Conservation (phyloP, 2,329 filamentous ascomycete species). For the Conoideocrella luteorostrata region DNA sequence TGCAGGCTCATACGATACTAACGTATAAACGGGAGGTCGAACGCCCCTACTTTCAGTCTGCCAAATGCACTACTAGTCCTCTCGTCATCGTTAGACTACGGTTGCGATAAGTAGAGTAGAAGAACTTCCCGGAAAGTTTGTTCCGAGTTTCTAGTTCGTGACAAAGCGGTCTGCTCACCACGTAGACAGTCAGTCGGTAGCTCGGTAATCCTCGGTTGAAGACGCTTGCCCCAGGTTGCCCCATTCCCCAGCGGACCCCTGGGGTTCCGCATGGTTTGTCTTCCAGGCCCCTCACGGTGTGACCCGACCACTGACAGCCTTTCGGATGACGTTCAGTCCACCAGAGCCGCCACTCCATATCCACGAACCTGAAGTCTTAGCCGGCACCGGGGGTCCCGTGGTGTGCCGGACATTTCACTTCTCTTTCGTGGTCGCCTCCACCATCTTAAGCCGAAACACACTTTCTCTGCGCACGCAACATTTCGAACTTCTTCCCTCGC, state of each 20-base stretch:
- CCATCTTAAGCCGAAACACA: conserved; percentile 2
- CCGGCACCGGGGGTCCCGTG: conserved; percentile 7
- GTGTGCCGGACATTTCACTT: conserved; percentile 4
- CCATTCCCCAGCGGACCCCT: neutral
- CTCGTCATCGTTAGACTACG: too few species aligned
- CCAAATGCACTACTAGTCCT: too few species aligned
- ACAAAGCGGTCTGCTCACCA: too few species aligned
- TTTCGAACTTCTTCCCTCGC: neutral
- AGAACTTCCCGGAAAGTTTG: too few species aligned
- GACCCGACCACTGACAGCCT: conserved; percentile 9
- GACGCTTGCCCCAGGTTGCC: neutral
- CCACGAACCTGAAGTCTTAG: neutral
- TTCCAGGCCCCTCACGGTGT: conserved; percentile 3
- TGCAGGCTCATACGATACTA: too few species aligned
- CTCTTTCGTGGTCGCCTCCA: neutral
- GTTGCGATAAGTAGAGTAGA: too few species aligned
- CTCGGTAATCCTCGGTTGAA: conserved; percentile 15
- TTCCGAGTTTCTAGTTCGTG: too few species aligned
- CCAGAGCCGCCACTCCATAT: neutral
- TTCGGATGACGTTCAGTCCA: conserved; percentile 11
- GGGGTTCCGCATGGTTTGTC: neutral
- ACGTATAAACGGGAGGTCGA: too few species aligned
- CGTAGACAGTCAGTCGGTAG: too few species aligned
- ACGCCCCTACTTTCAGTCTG: too few species aligned
- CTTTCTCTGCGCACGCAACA: too few species aligned